phyloP scores from a whole-genome alignment of 2,329 filamentous ascomycete species.

The Apiospora koreana region DNA sequence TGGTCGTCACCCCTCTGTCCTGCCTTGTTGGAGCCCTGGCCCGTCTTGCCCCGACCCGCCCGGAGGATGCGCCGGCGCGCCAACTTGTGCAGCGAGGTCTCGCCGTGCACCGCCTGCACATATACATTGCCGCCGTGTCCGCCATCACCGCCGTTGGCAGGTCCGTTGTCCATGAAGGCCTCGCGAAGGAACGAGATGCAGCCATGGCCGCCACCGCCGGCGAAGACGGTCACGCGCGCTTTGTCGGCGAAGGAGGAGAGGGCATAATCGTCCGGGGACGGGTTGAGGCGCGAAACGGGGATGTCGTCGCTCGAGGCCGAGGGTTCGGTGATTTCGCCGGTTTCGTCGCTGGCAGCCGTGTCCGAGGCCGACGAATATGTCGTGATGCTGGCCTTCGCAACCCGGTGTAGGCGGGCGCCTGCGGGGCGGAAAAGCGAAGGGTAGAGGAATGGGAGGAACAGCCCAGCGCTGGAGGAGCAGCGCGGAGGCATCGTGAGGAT shows the following conservation, averaged over 20 bases:
- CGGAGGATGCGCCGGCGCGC: conserved; percentile 74
- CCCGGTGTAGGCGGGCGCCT: background rate
- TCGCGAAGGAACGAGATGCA: conserved; percentile 94
- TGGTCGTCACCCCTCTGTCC: conserved; percentile 86
- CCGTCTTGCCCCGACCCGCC: conserved; percentile 75
- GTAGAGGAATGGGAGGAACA: conserved; percentile 52
- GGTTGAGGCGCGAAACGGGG: conserved; percentile 68
- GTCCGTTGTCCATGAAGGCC: conserved; percentile 84
- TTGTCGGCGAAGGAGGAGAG: conserved; percentile 84
- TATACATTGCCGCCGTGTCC: conserved; percentile 90
- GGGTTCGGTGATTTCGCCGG: conserved; percentile 21
- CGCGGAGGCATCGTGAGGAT: conserved; percentile 41
- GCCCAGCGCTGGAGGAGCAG: conserved; percentile 36
- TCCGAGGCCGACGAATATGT: conserved; percentile 21
- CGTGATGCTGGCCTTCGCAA: conserved; percentile 28
- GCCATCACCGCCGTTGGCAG: conserved; percentile 92
- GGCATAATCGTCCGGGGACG: conserved; percentile 80
- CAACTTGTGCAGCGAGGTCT: conserved; percentile 92
- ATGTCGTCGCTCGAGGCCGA: conserved; percentile 37
- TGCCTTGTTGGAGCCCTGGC: conserved; percentile 70
- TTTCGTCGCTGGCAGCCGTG: conserved; percentile 14
- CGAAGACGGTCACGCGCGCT: conserved; percentile 74
- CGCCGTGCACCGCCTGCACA: conserved; percentile 87
- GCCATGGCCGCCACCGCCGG: conserved; percentile 83
- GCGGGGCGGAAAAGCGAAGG: conserved; percentile 41